These are phyloP conservation scores for Rhizophora apiculata DNA, from an alignment of 345 rosid species.

Conservation along the genomic window DNA sequence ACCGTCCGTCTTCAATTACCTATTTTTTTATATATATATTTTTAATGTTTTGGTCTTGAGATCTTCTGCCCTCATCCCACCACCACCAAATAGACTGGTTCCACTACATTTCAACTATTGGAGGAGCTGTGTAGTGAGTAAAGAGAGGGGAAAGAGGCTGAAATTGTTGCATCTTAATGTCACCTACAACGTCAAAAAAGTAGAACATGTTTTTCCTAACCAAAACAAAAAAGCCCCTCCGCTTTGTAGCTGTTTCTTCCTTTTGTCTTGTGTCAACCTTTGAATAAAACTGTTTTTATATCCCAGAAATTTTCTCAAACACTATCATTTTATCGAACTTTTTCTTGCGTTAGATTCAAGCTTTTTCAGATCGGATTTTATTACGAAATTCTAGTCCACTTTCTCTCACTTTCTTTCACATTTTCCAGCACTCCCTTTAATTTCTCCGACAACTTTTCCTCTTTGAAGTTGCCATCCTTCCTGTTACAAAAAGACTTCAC, in stretches of 20 bases:
- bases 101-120: background rate
- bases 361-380: background rate
- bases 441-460: background rate
- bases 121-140: background rate
- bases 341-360: background rate
- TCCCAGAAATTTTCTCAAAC: background rate
- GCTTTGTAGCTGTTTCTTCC: background rate
- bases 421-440: background rate
- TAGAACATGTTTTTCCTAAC: background rate
- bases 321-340: background rate
- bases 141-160: too few species aligned
- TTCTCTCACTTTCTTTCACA: background rate
- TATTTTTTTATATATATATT: background rate
- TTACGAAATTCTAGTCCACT: background rate
- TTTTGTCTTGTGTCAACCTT: background rate
- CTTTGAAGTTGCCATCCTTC: background rate
- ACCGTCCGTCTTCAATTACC: background rate
- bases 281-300: background rate
- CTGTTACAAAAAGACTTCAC: background rate
- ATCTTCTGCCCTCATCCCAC: background rate
- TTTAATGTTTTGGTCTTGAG: background rate
- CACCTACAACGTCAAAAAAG: background rate
- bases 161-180: background rate
- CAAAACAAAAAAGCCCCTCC: background rate
- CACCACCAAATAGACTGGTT: background rate